Evolutionary conservation across 2,329 filamentous ascomycete species (phyloP).

Genomic region (Talaromyces sp.): DNA sequence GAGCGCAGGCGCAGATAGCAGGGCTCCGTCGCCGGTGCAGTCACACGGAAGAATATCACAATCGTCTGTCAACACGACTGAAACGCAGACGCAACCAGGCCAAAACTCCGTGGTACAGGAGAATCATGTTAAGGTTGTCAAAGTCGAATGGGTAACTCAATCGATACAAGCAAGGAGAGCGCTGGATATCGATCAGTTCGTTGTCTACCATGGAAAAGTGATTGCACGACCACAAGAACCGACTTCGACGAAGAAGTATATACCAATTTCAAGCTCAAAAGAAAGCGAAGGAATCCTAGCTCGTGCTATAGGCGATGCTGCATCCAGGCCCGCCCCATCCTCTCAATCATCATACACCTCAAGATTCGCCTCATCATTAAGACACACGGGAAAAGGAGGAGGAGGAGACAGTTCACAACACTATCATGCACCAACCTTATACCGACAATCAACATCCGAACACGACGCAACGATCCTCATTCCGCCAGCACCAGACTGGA

Average conservation of each 20-base stretch:
- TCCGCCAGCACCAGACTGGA: slow-evolving; percentile 66
- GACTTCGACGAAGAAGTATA: neutral
- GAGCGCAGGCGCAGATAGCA: neutral
- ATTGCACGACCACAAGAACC: slow-evolving; percentile 31
- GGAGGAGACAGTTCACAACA: slow-evolving; percentile 19
- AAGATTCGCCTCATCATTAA: slow-evolving; percentile 22
- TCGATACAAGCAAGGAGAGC: slow-evolving; percentile 41
- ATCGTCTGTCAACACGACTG: neutral
- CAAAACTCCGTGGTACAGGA: slow-evolving; percentile 6
- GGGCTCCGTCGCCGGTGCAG: slow-evolving; percentile 17
- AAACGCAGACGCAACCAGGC: neutral
- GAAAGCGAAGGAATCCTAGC: slow-evolving; percentile 8
- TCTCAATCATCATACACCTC: slow-evolving; percentile 8
- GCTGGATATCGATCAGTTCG: slow-evolving; percentile 45
- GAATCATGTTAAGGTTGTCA: slow-evolving; percentile 47
- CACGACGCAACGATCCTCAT: slow-evolving; percentile 57
- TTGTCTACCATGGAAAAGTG: slow-evolving; percentile 49
- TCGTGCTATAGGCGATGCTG: slow-evolving; percentile 49
- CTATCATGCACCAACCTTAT: slow-evolving; percentile 41
- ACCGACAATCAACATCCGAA: slow-evolving; percentile 71
- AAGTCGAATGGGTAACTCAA: slow-evolving; percentile 50
- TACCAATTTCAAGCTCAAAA: neutral
- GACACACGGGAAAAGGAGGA: neutral
- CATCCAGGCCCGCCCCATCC: slow-evolving; percentile 15
- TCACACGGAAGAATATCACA: slow-evolving; percentile 16